phyloP scores from a whole-genome alignment of 2,329 filamentous ascomycete genomes.

The Xylariaceae sp. region DNA sequence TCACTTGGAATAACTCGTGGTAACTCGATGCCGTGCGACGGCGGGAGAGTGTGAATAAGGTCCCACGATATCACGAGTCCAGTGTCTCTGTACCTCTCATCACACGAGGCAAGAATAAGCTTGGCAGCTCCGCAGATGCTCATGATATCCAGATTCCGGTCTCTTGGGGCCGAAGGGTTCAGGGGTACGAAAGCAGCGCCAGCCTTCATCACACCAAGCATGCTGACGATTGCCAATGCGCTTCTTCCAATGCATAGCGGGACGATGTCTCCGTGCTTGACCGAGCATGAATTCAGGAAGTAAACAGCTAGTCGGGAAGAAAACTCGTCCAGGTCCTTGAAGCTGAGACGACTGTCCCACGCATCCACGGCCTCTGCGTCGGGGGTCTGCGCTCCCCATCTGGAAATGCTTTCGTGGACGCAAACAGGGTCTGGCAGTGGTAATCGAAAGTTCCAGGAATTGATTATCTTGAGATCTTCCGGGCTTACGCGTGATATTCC shows the following conservation, averaged over 20 bases:
- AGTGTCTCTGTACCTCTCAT: background rate
- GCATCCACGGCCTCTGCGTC: background rate
- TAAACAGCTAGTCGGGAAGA: background rate
- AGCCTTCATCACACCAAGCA: slow-evolving; percentile 27
- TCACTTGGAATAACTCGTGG: background rate
- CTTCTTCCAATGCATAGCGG: slow-evolving; percentile 7
- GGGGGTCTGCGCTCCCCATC: background rate
- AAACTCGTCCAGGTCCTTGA: background rate
- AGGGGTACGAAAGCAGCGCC: slow-evolving; percentile 29
- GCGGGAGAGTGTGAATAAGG: background rate
- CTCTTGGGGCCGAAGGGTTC: slow-evolving; percentile 22
- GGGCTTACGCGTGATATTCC: background rate
- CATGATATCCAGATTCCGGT: slow-evolving; percentile 11
- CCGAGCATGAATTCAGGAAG: background rate
- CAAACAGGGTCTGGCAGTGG: background rate
- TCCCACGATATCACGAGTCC: background rate
- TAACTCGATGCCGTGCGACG: background rate
- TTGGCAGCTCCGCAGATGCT: background rate
- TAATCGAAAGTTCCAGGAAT: background rate
- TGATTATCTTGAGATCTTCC: background rate
- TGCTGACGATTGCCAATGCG: slow-evolving; percentile 11
- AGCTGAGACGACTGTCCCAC: background rate
- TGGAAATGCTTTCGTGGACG: background rate
- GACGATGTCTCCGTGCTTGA: background rate
- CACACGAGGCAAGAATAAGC: slow-evolving; percentile 14